Conservation (phyloP, 129 eudicot genomes). For the Helianthus annuus region HanXRQr2.0-SUNRISE NC_035442.2:135502057-135502556, state of each 20-base stretch:
- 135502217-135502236: constrained; percentile 5
- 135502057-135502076: background rate
- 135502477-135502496: too few relatives aligned
- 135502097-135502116: background rate
- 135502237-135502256: constrained; percentile 9
- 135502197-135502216: background rate
- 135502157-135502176: background rate
- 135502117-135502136: background rate
- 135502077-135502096: background rate
- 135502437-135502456: too few relatives aligned
- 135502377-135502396: too few relatives aligned
- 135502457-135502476: too few relatives aligned
- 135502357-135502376: too few relatives aligned
- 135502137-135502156: background rate
- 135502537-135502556: too few relatives aligned
- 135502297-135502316: background rate
- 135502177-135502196: background rate
- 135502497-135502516: too few relatives aligned
- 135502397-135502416: too few relatives aligned
- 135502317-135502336: background rate
- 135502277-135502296: background rate
- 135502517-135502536: too few relatives aligned
- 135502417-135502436: too few relatives aligned
- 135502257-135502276: background rate
- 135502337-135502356: background rate